Conservation (phyloP, 2,329 filamentous ascomycete genomes). For the Ambrosiella cleistominuta region DNA sequence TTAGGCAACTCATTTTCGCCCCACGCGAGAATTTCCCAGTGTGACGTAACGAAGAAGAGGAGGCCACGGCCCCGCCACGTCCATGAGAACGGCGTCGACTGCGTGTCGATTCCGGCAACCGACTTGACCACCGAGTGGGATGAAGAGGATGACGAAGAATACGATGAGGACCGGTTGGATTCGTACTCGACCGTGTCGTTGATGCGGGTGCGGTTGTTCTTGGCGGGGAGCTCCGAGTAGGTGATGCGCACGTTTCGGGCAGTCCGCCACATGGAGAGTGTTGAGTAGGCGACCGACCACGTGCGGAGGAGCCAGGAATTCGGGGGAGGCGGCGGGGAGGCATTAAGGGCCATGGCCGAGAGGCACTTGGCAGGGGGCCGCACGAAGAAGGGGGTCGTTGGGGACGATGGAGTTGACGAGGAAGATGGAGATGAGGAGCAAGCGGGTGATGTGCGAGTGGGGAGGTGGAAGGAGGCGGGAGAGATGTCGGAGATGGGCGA, state of each 20-base stretch:
- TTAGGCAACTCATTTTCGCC: slow-evolving; percentile 34
- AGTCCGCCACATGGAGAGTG: slow-evolving; percentile 62
- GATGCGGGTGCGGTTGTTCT: slow-evolving; percentile 30
- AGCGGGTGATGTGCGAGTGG: background rate
- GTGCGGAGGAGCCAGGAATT: slow-evolving; percentile 45
- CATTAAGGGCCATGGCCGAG: slow-evolving; percentile 5
- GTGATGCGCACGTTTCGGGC: slow-evolving; percentile 67
- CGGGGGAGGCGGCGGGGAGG: slow-evolving; percentile 22
- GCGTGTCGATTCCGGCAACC: slow-evolving; percentile 47
- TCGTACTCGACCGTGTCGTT: slow-evolving; percentile 62
- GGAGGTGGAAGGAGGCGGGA: background rate
- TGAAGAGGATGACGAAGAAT: slow-evolving; percentile 15
- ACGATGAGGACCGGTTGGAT: slow-evolving; percentile 24
- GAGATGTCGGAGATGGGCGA: background rate
- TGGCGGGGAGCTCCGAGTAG: slow-evolving; percentile 39
- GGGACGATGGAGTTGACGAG: background rate
- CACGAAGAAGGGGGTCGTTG: slow-evolving; percentile 2
- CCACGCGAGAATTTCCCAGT: slow-evolving; percentile 71
- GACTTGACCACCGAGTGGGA: slow-evolving; percentile 32
- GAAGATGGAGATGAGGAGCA: background rate
- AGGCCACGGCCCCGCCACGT: slow-evolving; percentile 64
- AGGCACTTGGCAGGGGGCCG: slow-evolving; percentile 9
- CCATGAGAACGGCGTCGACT: slow-evolving; percentile 31
- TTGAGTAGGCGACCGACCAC: slow-evolving; percentile 61
- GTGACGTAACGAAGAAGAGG: slow-evolving; percentile 52